Conservation (phyloP, 2,329 filamentous ascomycete genomes). For the Penicillium sumatraense region DNA sequence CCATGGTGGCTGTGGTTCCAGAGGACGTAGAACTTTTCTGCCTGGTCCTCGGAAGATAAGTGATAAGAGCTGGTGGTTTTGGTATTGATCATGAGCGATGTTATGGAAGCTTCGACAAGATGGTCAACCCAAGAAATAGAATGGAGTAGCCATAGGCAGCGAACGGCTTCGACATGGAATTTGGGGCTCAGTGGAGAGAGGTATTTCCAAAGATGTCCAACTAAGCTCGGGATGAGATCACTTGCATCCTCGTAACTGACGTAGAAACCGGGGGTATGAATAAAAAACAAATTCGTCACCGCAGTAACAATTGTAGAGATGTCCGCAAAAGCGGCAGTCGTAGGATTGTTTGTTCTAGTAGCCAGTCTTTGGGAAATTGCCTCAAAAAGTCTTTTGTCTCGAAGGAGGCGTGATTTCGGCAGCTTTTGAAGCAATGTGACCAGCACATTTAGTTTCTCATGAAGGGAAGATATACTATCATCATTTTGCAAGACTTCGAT, state of each 20-base stretch:
- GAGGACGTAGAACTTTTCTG: constrained; percentile 46
- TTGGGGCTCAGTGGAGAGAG: constrained; percentile 83
- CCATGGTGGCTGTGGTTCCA: constrained; percentile 50
- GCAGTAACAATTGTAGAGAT: constrained; percentile 56
- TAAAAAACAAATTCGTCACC: constrained; percentile 43
- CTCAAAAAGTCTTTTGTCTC: constrained; percentile 39
- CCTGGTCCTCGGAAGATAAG: constrained; percentile 38
- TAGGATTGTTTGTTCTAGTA: constrained; percentile 25
- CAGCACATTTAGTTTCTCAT: constrained; percentile 64
- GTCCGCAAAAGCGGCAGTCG: constrained; percentile 38
- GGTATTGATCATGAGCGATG: constrained; percentile 67
- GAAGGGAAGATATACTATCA: constrained; percentile 50
- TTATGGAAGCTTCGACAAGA: constrained; percentile 79
- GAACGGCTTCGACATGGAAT: constrained; percentile 91
- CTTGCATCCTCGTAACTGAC: constrained; percentile 56
- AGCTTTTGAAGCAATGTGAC: constrained; percentile 52
- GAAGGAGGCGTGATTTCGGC: constrained; percentile 40
- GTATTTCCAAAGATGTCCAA: constrained; percentile 76
- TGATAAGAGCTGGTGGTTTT: constrained; percentile 28
- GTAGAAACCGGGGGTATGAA: constrained; percentile 41
- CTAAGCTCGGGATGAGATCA: constrained; percentile 68
- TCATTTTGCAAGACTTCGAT: constrained; percentile 36
- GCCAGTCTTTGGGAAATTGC: constrained; percentile 36
- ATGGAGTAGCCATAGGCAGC: constrained; percentile 84
- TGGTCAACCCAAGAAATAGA: constrained; percentile 69